Base-by-base conservation (phyloP, 2,329 filamentous ascomycete genomes). In the Paraphoma chrysanthemicola region DNA sequence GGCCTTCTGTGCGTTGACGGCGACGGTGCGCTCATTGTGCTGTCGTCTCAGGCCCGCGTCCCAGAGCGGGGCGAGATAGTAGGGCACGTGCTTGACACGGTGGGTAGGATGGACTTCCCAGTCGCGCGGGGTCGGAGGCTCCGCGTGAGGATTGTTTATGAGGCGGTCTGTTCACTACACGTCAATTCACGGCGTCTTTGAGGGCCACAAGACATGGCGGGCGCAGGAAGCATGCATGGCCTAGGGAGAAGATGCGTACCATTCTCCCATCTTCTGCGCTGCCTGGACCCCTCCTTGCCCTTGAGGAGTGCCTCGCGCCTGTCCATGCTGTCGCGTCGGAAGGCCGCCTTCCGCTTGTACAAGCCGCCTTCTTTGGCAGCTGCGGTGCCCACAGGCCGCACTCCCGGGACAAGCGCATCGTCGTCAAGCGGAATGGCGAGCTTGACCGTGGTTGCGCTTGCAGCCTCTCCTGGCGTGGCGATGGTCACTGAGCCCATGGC, bases 211-310 rank as follows among this genome's bases (percentile, higher is more conserved):
- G 54, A 48, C 39, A 16, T 41, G 11, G n/a, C n/a, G 6, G n/a
- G 4, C 2, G 44, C 48, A 23, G 23, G 23, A 48, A 31, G 51
- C 16, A 17, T 6, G 49, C 48, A 30, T 12, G 14, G 47, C 38
- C 47, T 49, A 16, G 31, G 33, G 31, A 41, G 50, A 44, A 38
- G 41, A n/a, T 36, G 9, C 50, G 51, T 74, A 96, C 92, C 91
- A 77, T 98, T 99, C 81, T 99, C 95, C 93, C 93, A 98, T 53
- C 94, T 85, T 68, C 94, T 85, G 69, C 94, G 88, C 51, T 54
- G 51, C 36, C 94, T 86, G 68, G 88, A 94, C 33, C 94, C 94
- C 77, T 97, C 93, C 66, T 96, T 96, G 54, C 94, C 94, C 80
- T 93, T 96, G 31, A 95, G 82, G 50, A 96, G 73, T 2, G 88